Base-by-base conservation (phyloP, 1,284 basidiomycete species). In the Malassezia obtusa region DNA sequence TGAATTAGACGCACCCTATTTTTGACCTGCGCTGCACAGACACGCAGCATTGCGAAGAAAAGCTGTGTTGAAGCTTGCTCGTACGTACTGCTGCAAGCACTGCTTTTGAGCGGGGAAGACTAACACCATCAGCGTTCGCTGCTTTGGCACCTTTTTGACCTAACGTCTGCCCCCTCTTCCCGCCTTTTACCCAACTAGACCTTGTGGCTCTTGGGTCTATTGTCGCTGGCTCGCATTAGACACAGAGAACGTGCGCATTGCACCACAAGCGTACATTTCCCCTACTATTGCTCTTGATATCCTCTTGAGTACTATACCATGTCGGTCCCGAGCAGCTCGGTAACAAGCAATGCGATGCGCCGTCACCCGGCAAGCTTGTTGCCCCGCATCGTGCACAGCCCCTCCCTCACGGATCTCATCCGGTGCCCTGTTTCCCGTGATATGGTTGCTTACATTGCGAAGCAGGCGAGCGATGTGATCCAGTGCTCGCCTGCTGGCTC, bases 381-480 rank as follows among this genome's bases (percentile, higher is more conserved):
- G 52, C 66, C 70, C 22, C 68, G 68, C 56, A 56, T 68, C 26
- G 62, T 65, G 12, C 70, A 73, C 63, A 68, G 71, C 55, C 67
- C 65, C 17, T 59, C 71, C 40, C 53, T 73, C 40, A 64, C 71
- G n/a, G 69, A 73, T 51, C 58, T 73, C 38, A 63, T 70, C 58
- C 68, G 68, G 52, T 65, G 63, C 53, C 66, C 65, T 22, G 71
- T 73, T 30, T 62, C 67, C 14, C 62, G 66, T 24, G 69, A 73
- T 39, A 73, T 73, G 71, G 67, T 73, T 41, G 66, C 66, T 46
- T 70, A 71, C 58, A 59, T 73, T 32, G 71, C 68, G 30, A 62
- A 68, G 37, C 65, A 73, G 51, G 71, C 69, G 24, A 62, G 69
- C 4, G 67, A 73, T 46, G 71, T 73, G 46, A 73, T 73, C 41